Evolutionary conservation across 805 yeast genomes (phyloP).

Genomic region (Starmerella geochares): DNA sequence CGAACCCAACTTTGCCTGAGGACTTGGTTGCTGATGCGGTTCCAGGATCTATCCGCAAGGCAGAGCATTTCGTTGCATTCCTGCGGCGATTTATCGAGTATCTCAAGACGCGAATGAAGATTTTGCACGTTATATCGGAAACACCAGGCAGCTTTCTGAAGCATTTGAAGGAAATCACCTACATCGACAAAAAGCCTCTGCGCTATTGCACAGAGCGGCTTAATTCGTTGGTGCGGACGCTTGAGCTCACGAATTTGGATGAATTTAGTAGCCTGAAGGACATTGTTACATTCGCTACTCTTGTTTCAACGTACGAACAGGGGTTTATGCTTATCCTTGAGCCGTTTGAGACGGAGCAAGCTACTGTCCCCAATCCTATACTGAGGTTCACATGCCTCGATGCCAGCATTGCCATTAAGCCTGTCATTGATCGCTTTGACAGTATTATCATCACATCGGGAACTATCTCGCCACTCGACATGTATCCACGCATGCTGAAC

Average conservation of each 20-base stretch:
- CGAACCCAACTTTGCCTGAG: constrained; percentile 76
- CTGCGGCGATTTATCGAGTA: constrained; percentile 88
- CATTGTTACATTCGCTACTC: constrained; percentile 91
- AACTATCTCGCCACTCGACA: constrained; percentile 93
- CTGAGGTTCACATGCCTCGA: constrained; percentile 88
- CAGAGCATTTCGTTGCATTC: constrained; percentile 92
- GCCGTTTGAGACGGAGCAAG: constrained; percentile 90
- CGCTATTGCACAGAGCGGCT: constrained; percentile 86
- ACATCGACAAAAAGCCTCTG: constrained; percentile 83
- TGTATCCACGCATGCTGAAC: constrained; percentile 95
- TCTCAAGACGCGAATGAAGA: constrained; percentile 94
- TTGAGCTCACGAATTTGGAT: constrained; percentile 79
- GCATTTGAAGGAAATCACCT: constrained; percentile 86
- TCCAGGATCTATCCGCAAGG: constrained; percentile 94
- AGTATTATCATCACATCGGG: constrained; percentile 95
- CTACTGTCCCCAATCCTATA: constrained; percentile 94
- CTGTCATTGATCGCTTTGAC: constrained; percentile 85
- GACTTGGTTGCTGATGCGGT: constrained; percentile 86
- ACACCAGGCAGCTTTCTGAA: constrained; percentile 88
- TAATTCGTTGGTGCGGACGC: constrained; percentile 75
- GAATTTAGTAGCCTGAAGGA: constrained; percentile 89
- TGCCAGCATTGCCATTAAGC: constrained; percentile 95
- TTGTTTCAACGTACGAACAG: constrained; percentile 86
- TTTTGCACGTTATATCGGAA: constrained; percentile 92
- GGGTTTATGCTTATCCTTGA: constrained; percentile 89